A percentile compares a stretch with the other conserved stretches of the same genome.
Conservation (phyloP, 352 stramenopile species). For the Phytophthora agathidicida region DNA sequence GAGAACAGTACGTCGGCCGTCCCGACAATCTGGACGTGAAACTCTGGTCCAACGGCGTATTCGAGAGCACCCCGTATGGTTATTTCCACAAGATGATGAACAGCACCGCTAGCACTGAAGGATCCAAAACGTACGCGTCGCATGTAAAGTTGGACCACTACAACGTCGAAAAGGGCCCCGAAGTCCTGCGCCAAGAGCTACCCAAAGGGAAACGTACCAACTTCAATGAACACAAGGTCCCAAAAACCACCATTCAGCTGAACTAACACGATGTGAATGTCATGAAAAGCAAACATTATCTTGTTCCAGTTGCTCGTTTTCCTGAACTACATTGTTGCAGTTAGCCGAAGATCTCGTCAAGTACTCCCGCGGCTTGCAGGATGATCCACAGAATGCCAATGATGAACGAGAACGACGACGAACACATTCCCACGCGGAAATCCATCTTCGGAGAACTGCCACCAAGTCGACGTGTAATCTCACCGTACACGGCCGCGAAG, state of each 20-base stretch:
- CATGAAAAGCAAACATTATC: no score
- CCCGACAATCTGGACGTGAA: conserved; percentile 79
- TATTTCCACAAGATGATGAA: conserved; percentile 90
- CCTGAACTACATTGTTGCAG: no score
- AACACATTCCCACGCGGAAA: conserved; percentile 56
- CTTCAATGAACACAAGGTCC: conserved; percentile 55
- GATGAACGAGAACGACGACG: conserved; percentile 56
- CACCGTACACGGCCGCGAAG: conserved; percentile 84
- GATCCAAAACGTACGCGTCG: conserved; percentile 64
- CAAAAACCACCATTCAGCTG: conserved; percentile 58
- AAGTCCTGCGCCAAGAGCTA: conserved; percentile 54
- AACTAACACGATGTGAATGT: conserved; percentile 26
- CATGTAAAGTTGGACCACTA: conserved; percentile 77
- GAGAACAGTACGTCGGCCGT: conserved; percentile 30
- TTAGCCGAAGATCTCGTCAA: conserved; percentile 66
- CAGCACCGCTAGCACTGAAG: conserved; percentile 45
- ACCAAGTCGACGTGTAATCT: conserved; percentile 46
- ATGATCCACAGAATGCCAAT: conserved; percentile 76
- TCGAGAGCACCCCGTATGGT: conserved; percentile 81
- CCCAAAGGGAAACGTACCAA: conserved; percentile 70
- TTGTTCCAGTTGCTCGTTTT: no score
- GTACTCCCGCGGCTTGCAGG: conserved; percentile 54
- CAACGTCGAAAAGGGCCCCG: conserved; percentile 56
- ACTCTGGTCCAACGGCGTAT: conserved; percentile 73
- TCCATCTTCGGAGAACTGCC: conserved; percentile 33